Evolutionary conservation across 139 green algal genomes (phyloP).

Genomic region (Dunaliella sp.): DNA sequence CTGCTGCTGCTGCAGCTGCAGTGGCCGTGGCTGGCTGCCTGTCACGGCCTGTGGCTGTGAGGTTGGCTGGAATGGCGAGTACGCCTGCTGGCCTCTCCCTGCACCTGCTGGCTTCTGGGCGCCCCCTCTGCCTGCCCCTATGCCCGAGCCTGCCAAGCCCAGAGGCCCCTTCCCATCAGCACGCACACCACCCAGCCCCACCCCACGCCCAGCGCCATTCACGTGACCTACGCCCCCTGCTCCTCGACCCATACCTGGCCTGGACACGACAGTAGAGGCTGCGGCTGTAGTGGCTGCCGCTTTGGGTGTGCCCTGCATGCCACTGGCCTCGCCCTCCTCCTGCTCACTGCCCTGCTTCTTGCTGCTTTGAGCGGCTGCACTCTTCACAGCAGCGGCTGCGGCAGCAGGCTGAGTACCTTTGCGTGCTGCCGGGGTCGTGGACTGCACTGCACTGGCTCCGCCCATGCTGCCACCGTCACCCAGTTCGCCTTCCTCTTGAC

Average conservation of each 20-base stretch:
- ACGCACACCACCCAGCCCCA: no score
- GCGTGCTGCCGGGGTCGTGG: background rate
- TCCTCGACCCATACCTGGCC: background rate
- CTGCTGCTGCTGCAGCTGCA: background rate
- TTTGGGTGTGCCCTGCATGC: background rate
- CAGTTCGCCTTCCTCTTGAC: background rate
- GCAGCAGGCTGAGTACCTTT: background rate
- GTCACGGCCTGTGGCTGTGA: background rate
- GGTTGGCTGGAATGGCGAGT: background rate
- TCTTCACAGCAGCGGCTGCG: background rate
- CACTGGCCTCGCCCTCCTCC: background rate
- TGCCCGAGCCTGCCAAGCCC: background rate
- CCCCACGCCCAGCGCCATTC: no score
- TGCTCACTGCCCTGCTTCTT: background rate
- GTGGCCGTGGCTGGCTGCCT: background rate
- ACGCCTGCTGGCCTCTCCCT: background rate
- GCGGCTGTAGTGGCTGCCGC: background rate
- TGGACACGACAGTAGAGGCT: background rate
- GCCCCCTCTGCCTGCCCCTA: background rate
- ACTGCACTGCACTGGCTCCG: background rate
- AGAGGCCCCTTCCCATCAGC: background rate
- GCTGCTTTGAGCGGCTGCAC: background rate
- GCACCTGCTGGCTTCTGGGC: background rate
- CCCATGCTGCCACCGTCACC: background rate
- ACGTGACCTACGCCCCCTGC: background rate